These are phyloP conservation scores for Przewalskia tangutica DNA, from an alignment of 257 asterid genomes.

Conservation along the genomic window DNA sequence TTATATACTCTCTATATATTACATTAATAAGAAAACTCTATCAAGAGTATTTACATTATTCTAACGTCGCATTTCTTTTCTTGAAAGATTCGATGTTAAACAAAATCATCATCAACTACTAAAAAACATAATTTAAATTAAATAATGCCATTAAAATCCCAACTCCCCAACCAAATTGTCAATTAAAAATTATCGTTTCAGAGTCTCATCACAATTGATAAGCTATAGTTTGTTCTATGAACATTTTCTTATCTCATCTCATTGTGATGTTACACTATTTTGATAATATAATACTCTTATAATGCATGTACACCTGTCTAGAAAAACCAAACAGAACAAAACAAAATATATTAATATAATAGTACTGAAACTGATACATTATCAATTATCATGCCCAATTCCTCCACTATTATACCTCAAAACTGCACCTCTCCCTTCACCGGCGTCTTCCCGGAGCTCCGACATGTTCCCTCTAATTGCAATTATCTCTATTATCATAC, in stretches of 20 bases:
- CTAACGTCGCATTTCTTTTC: neutral
- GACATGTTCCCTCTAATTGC: constrained; percentile 29
- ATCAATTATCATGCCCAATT: constrained; percentile 10
- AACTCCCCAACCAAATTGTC: neutral
- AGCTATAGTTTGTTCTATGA: no score
- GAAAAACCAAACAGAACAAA: neutral
- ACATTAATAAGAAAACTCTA: no score
- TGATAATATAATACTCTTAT: neutral
- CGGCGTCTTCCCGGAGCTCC: constrained; percentile 11
- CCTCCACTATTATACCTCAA: constrained; percentile 21
- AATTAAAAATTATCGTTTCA: neutral
- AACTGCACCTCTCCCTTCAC: constrained; percentile 8
- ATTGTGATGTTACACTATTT: neutral
- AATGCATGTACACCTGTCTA: neutral
- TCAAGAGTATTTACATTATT: no score
- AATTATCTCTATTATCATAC: constrained; percentile 22
- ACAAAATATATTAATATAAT: neutral
- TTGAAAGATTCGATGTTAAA: neutral
- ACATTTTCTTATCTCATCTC: neutral
- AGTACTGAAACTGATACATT: neutral
- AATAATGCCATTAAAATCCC: no score
- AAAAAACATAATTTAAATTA: neutral
- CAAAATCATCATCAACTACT: neutral
- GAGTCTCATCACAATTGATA: neutral
- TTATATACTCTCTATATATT: no score